Conservation (phyloP, 805 yeast species). For the Pichia cephalocereana region DNA sequence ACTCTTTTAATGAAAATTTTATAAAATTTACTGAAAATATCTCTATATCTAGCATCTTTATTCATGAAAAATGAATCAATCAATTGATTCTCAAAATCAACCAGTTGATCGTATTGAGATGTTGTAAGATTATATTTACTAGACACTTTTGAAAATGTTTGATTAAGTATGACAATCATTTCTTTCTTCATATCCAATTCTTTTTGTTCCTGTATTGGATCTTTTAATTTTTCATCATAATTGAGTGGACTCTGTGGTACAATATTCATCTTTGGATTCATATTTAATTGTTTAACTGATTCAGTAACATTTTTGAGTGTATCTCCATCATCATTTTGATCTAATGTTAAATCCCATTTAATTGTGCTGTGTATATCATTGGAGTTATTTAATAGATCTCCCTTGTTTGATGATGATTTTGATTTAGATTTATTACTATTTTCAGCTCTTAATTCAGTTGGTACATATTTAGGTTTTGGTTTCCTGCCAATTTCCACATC, state of each 20-base stretch:
- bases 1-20: conserved; percentile 23
- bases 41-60: conserved; percentile 21
- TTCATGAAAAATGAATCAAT: conserved; percentile 21
- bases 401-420: no score
- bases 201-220: conserved; percentile 2
- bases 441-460: conserved; percentile 19
- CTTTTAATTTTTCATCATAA: background rate
- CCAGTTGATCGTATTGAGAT: conserved; percentile 39
- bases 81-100: conserved; percentile 29
- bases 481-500: conserved; percentile 26
- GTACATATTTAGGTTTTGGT: conserved; percentile 23
- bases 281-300: conserved; percentile 2
- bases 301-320: conserved; percentile 1
- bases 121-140: conserved; percentile 44
- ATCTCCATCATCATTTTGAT: background rate
- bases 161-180: conserved; percentile 30
- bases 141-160: conserved; percentile 35
- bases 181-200: conserved; percentile 17
- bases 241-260: conserved; percentile 17
- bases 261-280: conserved; percentile 10
- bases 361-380: background rate
- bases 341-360: conserved; percentile 5
- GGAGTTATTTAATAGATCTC: no score
- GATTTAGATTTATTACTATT: background rate
- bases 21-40: conserved; percentile 23